Evolutionary conservation across 768 basidiomycete species (phyloP), one percentile per base, ranked within the genome.

Genomic region (Suillus sp.): DNA sequence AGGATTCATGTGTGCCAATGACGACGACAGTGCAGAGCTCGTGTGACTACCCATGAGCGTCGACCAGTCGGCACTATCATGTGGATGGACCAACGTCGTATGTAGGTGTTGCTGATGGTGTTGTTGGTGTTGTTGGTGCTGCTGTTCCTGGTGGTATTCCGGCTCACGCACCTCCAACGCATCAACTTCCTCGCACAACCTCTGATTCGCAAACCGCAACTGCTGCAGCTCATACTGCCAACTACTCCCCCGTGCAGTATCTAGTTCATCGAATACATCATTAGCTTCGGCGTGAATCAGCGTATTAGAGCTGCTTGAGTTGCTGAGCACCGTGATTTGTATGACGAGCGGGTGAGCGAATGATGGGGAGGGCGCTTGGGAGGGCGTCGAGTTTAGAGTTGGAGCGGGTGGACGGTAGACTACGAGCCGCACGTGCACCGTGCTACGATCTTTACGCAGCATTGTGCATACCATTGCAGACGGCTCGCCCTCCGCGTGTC

Each of bases 141-240:
- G 25, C 61, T 8, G 63, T 9, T 14, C 18, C 32, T 35, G 47
- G 25, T 8, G 27, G 56, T 10, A n/a, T 59, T 38, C 53, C 50
- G 22, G 62, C 55, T 42, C 43, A 34, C 9, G 56, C 65, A 34
- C 64, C 70, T 83, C 83, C 14, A 84, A 74, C 20, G 69, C 72
- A 27, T 71, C 72, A 34, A 87, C 65, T 69, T 93, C 90, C 53
- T 90, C 89, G 59, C 74, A 74, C 61, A 93, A 66, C 64, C 86
- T 75, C 74, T 86, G 80, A 70, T 93, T 94, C 59, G 83, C 80
- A 69, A 88, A 87, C 70, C 87, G 83, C 67, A 95, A 80, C 74
- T 95, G 92, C 76, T 93, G 90, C 55, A 96, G 80, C 77, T 95
- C 93, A 68, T 94, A 96, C 78, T 96, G 95, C 95, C 95, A 97